Conservation (phyloP, 352 stramenopile species). For the Phytophthora niederhauseri region DNA sequence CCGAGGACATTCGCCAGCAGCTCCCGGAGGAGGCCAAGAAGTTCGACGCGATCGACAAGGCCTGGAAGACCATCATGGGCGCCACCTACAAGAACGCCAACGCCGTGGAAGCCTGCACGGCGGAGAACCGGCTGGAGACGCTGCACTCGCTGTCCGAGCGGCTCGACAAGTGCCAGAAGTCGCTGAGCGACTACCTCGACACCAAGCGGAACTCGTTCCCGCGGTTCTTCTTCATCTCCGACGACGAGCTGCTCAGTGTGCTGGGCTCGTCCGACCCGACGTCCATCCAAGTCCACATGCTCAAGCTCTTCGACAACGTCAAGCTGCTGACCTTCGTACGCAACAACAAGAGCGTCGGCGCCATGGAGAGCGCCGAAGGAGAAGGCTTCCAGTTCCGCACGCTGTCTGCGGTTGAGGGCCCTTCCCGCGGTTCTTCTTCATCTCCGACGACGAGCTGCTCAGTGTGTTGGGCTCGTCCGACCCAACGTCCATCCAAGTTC, state of each 20-base stretch:
- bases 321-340: constrained; percentile 91
- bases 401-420: too few species aligned
- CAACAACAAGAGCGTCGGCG: constrained; percentile 88
- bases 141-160: constrained; percentile 87
- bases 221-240: constrained; percentile 96
- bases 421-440: constrained; percentile 96
- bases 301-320: constrained; percentile 97
- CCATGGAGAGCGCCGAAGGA: constrained; percentile 93
- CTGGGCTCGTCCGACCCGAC: constrained; percentile 92
- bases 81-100: constrained; percentile 93
- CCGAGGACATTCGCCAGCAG: constrained; percentile 94
- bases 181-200: constrained; percentile 90
- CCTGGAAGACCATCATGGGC: constrained; percentile 94
- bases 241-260: constrained; percentile 93
- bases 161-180: constrained; percentile 93
- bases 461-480: constrained; percentile 93
- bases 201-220: constrained; percentile 93
- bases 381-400: constrained; percentile 90
- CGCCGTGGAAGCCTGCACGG: constrained; percentile 89
- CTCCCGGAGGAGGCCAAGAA: constrained; percentile 94
- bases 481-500: constrained; percentile 92
- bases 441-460: constrained; percentile 94
- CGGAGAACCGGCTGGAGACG: constrained; percentile 90
- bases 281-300: constrained; percentile 94
- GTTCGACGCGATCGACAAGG: constrained; percentile 94